Percentiles rank a stretch among this genome's conserved stretches.
Evolutionary conservation across 345 rosid species (phyloP).

Genomic region (Mercurialis annua): DNA sequence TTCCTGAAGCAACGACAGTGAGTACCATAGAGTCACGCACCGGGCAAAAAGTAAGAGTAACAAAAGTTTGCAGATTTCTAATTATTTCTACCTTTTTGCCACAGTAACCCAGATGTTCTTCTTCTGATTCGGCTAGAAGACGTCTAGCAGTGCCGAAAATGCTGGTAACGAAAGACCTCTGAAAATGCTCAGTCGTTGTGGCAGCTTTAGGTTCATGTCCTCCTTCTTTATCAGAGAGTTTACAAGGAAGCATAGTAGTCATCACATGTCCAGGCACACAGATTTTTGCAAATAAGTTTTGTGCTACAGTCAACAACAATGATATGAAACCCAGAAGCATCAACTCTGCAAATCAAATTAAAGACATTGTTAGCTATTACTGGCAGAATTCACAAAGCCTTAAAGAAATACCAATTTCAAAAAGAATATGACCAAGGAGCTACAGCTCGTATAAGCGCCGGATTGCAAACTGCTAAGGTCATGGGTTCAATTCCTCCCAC

Average conservation of each 20-base stretch:
- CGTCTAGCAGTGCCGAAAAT: constrained; percentile 42
- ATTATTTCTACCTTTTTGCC: constrained; percentile 35
- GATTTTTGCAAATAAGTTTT: constrained; percentile 14
- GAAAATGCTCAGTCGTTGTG: constrained; percentile 43
- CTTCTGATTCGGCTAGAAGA: constrained; percentile 47
- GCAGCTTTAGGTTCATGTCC: constrained; percentile 28
- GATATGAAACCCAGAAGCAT: constrained; percentile 37
- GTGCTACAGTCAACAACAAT: constrained; percentile 26
- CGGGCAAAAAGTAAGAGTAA: too few relatives aligned
- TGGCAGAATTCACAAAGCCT: background rate
- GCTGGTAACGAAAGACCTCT: constrained; percentile 27
- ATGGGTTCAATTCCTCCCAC: too few relatives aligned
- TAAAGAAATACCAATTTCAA: background rate
- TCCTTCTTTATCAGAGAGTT: background rate
- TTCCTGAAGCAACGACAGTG: background rate
- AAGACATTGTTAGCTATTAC: background rate
- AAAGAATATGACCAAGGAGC: background rate
- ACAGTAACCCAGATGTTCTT: constrained; percentile 49
- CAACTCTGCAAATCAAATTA: constrained; percentile 23
- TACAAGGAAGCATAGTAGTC: constrained; percentile 30
- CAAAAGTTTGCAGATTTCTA: background rate
- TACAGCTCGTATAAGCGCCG: too few relatives aligned
- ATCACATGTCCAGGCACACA: constrained; percentile 20
- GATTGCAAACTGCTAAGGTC: too few relatives aligned
- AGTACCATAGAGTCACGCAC: background rate